phyloP scores from a whole-genome alignment of 768 basidiomycete species.

The Trametes coccinea region DNA sequence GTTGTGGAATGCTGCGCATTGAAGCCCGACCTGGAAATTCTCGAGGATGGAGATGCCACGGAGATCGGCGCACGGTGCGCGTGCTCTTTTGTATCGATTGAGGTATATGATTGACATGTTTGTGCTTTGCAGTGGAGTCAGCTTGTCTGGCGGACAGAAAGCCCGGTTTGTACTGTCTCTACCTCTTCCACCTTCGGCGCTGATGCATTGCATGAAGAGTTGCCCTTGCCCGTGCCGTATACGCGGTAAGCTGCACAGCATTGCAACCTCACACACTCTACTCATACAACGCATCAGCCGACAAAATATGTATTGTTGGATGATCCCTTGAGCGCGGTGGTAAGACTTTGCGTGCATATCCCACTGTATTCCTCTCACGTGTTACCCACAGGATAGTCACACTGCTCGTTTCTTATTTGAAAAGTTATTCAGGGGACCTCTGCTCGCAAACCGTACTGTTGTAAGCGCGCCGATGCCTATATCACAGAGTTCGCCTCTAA shows the following conservation, averaged over 20 bases:
- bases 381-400: slow-evolving; percentile 56
- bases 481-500: not conserved
- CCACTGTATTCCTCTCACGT: not conserved
- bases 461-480: slow-evolving; percentile 34
- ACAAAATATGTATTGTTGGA: slow-evolving; percentile 63
- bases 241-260: slow-evolving; percentile 50
- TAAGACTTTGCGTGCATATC: slow-evolving; percentile 36
- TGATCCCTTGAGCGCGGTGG: slow-evolving; percentile 81
- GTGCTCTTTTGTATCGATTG: slow-evolving; percentile 3
- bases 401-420: slow-evolving; percentile 66
- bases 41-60: slow-evolving; percentile 86
- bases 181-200: not conserved
- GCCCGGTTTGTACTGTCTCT: slow-evolving; percentile 48
- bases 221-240: slow-evolving; percentile 81
- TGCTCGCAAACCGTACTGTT: slow-evolving; percentile 69
- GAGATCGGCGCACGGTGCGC: slow-evolving; percentile 74
- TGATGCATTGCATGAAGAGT: slow-evolving; percentile 45
- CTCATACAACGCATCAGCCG: slow-evolving; percentile 15
- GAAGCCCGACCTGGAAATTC: slow-evolving; percentile 72
- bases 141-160: slow-evolving; percentile 81
- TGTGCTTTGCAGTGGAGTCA: slow-evolving; percentile 54
- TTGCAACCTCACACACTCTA: not conserved
- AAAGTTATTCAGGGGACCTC: slow-evolving; percentile 62
- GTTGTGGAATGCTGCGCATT: slow-evolving; percentile 88
- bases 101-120: not conserved